Conservation (phyloP, 805 yeast genomes). For the Wickerhamiella alocasiicola region DNA sequence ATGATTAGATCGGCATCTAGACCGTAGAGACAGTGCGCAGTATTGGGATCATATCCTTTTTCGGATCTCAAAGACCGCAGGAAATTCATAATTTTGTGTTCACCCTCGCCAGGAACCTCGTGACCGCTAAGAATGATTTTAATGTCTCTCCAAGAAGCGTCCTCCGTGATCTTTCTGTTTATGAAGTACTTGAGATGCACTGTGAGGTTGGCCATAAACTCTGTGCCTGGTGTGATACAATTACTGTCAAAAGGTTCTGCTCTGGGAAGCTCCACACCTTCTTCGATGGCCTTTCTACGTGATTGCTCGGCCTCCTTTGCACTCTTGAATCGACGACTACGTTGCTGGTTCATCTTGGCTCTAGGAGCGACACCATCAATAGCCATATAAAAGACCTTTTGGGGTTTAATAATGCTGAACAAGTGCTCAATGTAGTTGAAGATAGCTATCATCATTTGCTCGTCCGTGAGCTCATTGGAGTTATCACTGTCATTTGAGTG, state of each 20-base stretch:
- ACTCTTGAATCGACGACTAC: constrained; percentile 88
- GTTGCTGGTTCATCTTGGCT: constrained; percentile 96
- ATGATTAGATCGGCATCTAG: constrained; percentile 92
- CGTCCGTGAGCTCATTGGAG: constrained; percentile 61
- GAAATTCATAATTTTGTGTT: constrained; percentile 91
- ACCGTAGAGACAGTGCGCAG: constrained; percentile 90
- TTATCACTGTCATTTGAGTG: constrained; percentile 66
- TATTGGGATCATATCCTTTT: constrained; percentile 59
- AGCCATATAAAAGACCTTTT: constrained; percentile 84
- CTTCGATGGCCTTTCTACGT: constrained; percentile 54
- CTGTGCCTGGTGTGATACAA: constrained; percentile 94
- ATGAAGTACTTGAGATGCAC: constrained; percentile 73
- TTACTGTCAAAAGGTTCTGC: constrained; percentile 85
- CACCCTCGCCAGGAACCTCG: constrained; percentile 98
- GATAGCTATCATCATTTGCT: constrained; percentile 83
- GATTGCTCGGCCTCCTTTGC: constrained; percentile 85
- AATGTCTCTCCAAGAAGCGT: constrained; percentile 71
- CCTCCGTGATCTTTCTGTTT: constrained; percentile 76
- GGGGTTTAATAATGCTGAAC: constrained; percentile 76
- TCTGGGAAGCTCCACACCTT: constrained; percentile 65
- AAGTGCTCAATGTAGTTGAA: constrained; percentile 91
- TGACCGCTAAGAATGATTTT: constrained; percentile 78
- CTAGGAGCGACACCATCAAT: constrained; percentile 98
- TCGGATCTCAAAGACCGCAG: constrained; percentile 71
- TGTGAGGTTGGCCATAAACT: constrained; percentile 84